A percentile compares a stretch with the other conserved stretches of the same genome.
Evolutionary conservation across 139 green algal species (phyloP).

Genomic region (Limnomonas spitsbergensis): DNA sequence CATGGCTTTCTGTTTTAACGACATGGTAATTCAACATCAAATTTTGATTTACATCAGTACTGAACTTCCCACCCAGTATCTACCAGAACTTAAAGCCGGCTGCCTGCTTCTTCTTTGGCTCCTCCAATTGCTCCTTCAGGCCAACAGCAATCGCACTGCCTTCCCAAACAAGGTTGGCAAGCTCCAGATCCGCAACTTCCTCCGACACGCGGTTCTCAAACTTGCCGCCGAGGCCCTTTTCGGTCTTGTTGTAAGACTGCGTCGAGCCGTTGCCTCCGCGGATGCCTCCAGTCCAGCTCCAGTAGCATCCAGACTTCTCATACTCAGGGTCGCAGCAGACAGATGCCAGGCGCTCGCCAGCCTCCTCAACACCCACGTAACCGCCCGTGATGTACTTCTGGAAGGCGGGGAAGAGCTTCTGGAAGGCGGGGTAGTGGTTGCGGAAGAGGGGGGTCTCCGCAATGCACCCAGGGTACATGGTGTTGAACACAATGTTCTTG

Average conservation of each 20-base stretch:
- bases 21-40: too few relatives aligned
- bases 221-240: slow-evolving; percentile 13
- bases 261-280: background rate
- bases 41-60: too few relatives aligned
- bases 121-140: background rate
- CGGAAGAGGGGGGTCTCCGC: slow-evolving; percentile 91
- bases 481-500: slow-evolving; percentile 80
- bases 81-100: background rate
- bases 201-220: slow-evolving; percentile 20
- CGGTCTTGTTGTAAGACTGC: background rate
- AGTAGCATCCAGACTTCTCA: slow-evolving; percentile 66
- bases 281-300: slow-evolving; percentile 50
- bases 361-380: slow-evolving; percentile 85
- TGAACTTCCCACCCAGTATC: too few relatives aligned
- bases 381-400: slow-evolving; percentile 96
- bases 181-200: slow-evolving; percentile 1
- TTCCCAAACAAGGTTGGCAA: slow-evolving; percentile 6
- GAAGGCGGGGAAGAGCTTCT: slow-evolving; percentile 86
- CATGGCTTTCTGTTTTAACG: too few relatives aligned
- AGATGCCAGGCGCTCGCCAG: slow-evolving; percentile 73
- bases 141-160: background rate
- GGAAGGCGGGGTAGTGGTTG: slow-evolving; percentile 77
- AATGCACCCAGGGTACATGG: slow-evolving; percentile 95
- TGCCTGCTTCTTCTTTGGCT: background rate
- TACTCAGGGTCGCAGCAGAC: slow-evolving; percentile 16